Conservation (phyloP, 2,329 filamentous ascomycete genomes). For the Aspergillus intermedius region DNA sequence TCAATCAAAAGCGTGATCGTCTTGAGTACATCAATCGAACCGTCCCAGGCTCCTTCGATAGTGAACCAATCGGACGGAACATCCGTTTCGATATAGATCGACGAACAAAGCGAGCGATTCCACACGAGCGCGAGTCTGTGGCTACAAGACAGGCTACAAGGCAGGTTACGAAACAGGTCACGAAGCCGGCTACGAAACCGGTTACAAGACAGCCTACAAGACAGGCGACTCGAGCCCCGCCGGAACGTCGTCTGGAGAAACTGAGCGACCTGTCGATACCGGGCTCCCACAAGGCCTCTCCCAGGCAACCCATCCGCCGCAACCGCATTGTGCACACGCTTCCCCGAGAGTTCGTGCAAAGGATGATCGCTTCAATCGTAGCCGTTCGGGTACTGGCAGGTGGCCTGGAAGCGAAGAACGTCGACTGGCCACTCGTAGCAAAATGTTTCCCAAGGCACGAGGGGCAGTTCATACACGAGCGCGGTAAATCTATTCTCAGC, state of each 20-base stretch:
- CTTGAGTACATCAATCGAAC: constrained; percentile 35
- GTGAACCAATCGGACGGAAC: constrained; percentile 23
- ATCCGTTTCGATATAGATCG: constrained; percentile 28
- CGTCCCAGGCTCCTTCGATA: constrained; percentile 24
- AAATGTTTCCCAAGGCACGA: constrained; percentile 37
- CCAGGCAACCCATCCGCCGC: constrained; percentile 17
- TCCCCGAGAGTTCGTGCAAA: constrained; percentile 24
- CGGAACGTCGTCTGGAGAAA: constrained; percentile 23
- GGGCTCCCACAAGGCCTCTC: constrained; percentile 3
- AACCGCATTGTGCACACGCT: constrained; percentile 18
- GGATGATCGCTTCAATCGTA: constrained; percentile 37
- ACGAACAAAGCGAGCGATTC: constrained; percentile 3
- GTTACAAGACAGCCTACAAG: not conserved
- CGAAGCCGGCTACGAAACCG: not conserved
- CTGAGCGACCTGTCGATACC: constrained; percentile 14
- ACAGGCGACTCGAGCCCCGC: constrained; percentile 1
- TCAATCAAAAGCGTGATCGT: constrained; percentile 16
- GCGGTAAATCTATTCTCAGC: constrained; percentile 31
- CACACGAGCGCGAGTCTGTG: not conserved
- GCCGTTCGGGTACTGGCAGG: constrained; percentile 41
- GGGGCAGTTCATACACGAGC: constrained; percentile 30
- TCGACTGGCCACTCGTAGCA: constrained; percentile 43
- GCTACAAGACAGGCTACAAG: not conserved
- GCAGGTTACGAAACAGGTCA: not conserved
- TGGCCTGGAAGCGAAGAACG: constrained; percentile 34